phyloP scores from a whole-genome alignment of 257 asterid genomes.

The Petunia secreta region DNA sequence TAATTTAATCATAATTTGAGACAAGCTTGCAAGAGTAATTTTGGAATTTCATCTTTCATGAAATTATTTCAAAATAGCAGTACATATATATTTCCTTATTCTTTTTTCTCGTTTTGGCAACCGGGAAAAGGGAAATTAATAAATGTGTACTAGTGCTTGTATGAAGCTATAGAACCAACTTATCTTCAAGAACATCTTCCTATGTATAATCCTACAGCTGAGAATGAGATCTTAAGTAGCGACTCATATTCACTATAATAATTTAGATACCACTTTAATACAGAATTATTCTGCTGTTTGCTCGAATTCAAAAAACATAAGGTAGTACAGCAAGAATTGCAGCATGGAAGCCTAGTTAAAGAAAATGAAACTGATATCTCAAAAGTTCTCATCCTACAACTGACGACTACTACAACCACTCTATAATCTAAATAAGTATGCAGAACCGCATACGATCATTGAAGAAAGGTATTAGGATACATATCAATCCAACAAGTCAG shows the following conservation, averaged over 20 bases:
- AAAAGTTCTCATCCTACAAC: conserved; percentile 6
- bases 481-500: conserved; percentile 58
- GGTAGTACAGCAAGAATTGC: not conserved
- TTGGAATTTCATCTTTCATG: too few relatives aligned
- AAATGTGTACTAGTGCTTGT: not conserved
- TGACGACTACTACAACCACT: not conserved
- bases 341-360: not conserved
- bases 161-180: not conserved
- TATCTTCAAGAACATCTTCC: not conserved
- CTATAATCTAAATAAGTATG: not conserved
- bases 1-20: too few relatives aligned
- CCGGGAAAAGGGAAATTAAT: too few relatives aligned
- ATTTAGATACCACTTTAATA: not conserved
- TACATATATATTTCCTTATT: too few relatives aligned
- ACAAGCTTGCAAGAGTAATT: too few relatives aligned
- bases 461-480: not conserved
- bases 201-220: too few relatives aligned
- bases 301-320: not conserved
- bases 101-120: too few relatives aligned
- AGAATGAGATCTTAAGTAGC: too few relatives aligned
- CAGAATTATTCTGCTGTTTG: not conserved
- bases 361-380: conserved; percentile 8
- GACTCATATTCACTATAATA: too few relatives aligned
- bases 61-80: too few relatives aligned
- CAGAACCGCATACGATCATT: not conserved